Percentiles rank a stretch among this genome's conserved stretches.
Evolutionary conservation across 2,329 filamentous ascomycete species (phyloP).

Genomic region (Aspergillus sp.): DNA sequence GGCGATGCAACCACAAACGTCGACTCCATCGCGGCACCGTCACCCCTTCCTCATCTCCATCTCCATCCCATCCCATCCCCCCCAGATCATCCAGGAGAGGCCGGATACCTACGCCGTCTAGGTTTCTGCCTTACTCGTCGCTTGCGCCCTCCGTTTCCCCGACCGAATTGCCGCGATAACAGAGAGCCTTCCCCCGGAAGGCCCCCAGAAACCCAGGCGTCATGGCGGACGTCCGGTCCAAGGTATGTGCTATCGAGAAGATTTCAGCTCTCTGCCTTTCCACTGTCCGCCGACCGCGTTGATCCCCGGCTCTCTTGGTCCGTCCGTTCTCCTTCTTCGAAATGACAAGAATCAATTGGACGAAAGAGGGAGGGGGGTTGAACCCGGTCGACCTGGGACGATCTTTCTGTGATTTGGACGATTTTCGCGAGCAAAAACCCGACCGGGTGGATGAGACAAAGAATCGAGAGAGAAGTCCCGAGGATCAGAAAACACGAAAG

Average conservation of each 20-base stretch:
- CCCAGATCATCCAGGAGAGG: constrained; percentile 22
- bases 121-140: constrained; percentile 38
- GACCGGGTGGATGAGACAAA: background rate
- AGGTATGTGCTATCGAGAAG: constrained; percentile 39
- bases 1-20: constrained; percentile 34
- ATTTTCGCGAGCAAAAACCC: background rate
- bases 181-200: constrained; percentile 52
- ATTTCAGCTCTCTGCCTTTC: background rate
- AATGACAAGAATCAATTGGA: constrained; percentile 4
- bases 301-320: background rate
- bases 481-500: constrained; percentile 8
- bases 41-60: constrained; percentile 29
- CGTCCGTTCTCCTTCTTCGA: background rate
- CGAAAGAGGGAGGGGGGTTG: background rate
- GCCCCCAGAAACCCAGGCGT: constrained; percentile 48
- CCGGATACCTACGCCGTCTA: constrained; percentile 29
- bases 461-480: background rate
- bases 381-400: background rate
- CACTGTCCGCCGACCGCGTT: constrained; percentile 2
- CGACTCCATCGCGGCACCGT: constrained; percentile 26
- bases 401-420: background rate
- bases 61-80: constrained; percentile 12
- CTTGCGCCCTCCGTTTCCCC: constrained; percentile 23
- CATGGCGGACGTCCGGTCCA: constrained; percentile 55
- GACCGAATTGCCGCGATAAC: constrained; percentile 49